Base-by-base conservation (phyloP, 345 rosid genomes). In the Firmiana major region DNA sequence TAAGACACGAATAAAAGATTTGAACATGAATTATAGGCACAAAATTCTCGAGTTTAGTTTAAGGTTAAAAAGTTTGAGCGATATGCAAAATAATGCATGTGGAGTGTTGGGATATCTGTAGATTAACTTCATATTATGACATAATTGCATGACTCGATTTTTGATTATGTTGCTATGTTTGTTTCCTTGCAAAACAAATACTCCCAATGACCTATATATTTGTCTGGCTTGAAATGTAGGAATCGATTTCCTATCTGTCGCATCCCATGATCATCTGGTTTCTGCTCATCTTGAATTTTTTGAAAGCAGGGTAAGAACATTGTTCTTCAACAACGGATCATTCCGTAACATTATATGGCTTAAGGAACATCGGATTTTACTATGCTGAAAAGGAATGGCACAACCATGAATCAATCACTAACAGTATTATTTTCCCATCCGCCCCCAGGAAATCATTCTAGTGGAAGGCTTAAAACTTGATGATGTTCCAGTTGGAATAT, bases 381-480 rank as follows among this genome's bases (percentile, higher is more conserved):
- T 62, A 2, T 62, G n/a, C 66, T 26, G 66, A 28, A 31, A 62
- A 62, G 40, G 42, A 6, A 6, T 19, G 22, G 2, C 45, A 16
- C 3, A 31, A 31, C 34, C 21, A 17, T 36, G n/a, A n/a, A n/a
- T n/a, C n/a, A n/a, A n/a, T 72, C 19, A 36, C 3, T 73, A 7
- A 54, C 46, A 42, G 19, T 21, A 10, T 34, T 34, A 15, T 51
- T 53, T 51, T 53, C 36, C 19, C 6, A 48, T 64, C 9, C 31
- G 31, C 51, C 63, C 76, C 48, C 88, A 87, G 92, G 91, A 91
- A 31, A 84, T 87, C 71, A 85, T 92, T 45, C 86, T 90, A 0
- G 92, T 93, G 71, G 97, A 91, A 78, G 93, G 81, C 36, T 62
- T 91, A 48, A 93, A 90, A 76, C 91, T 91, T 0, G 96, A 93